Conservation (phyloP, 2,329 filamentous ascomycete genomes). For the Teratosphaeria zuluensis region DNA sequence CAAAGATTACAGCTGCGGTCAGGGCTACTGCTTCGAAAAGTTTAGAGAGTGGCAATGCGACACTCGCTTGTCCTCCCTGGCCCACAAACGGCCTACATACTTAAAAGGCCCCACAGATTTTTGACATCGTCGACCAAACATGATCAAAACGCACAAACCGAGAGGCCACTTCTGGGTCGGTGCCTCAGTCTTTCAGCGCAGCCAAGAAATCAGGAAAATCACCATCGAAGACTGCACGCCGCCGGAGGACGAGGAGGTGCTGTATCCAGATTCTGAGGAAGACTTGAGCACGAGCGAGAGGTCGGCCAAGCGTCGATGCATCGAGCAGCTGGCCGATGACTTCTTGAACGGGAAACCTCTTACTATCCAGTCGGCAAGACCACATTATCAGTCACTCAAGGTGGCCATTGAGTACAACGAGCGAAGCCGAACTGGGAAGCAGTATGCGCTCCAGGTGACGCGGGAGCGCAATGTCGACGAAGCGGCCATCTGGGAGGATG, state of each 20-base stretch:
- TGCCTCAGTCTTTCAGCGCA: slow-evolving; percentile 22
- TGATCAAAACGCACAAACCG: slow-evolving; percentile 22
- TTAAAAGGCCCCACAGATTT: neutral
- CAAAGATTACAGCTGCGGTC: neutral
- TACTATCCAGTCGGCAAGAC: slow-evolving; percentile 47
- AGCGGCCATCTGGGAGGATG: slow-evolving; percentile 3
- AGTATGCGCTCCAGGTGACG: slow-evolving; percentile 2
- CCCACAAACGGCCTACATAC: neutral
- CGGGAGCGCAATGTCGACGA: neutral
- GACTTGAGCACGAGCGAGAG: slow-evolving; percentile 43
- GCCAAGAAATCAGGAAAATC: slow-evolving; percentile 18
- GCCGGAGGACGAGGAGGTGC: slow-evolving; percentile 27
- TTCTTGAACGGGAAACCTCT: slow-evolving; percentile 50
- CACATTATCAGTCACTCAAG: slow-evolving; percentile 14
- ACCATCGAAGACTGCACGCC: slow-evolving; percentile 13
- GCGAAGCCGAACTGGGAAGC: slow-evolving; percentile 26
- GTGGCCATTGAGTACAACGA: slow-evolving; percentile 47
- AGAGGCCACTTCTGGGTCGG: slow-evolving; percentile 21
- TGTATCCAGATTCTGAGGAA: slow-evolving; percentile 50
- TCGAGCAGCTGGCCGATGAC: slow-evolving; percentile 49
- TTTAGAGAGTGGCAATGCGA: neutral
- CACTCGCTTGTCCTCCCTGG: neutral
- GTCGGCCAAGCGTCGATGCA: slow-evolving; percentile 44
- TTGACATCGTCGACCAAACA: slow-evolving; percentile 2
- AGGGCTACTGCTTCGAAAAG: neutral